These are phyloP conservation scores for Neoboletus subvelutipes DNA, from an alignment of 768 basidiomycete genomes.

Conservation along the genomic window DNA sequence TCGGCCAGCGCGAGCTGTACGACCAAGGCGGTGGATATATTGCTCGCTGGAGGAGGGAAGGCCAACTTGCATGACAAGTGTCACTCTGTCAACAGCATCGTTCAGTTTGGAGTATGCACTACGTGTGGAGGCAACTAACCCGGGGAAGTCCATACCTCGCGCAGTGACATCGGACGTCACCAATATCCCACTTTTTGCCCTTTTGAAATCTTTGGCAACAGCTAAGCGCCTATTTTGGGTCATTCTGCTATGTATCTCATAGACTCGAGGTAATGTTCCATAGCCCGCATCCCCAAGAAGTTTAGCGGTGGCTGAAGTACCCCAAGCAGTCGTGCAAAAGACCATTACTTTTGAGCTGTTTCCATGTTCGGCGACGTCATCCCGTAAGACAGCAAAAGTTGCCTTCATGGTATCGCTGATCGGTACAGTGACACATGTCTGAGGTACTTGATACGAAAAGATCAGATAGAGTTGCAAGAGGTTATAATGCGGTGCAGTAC, in stretches of 20 bases:
- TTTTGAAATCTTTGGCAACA: constrained; percentile 50
- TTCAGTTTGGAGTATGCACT: constrained; percentile 7
- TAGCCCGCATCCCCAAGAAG: constrained; percentile 34
- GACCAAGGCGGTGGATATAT: constrained; percentile 77
- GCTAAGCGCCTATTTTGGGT: constrained; percentile 47
- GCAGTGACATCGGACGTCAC: constrained; percentile 60
- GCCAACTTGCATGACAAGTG: constrained; percentile 59
- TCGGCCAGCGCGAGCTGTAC: constrained; percentile 73
- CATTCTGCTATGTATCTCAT: constrained; percentile 59
- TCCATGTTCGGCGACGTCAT: constrained; percentile 33
- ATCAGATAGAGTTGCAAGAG: background rate
- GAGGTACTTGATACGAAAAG: constrained; percentile 39
- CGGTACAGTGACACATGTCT: constrained; percentile 44
- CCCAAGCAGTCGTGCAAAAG: constrained; percentile 69
- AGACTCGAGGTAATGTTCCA: constrained; percentile 37
- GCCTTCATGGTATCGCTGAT: constrained; percentile 43
- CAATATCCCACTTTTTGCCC: constrained; percentile 43
- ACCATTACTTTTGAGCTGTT: constrained; percentile 47
- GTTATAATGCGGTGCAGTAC: constrained; percentile 26
- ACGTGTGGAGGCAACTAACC: constrained; percentile 30
- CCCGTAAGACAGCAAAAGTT: constrained; percentile 38
- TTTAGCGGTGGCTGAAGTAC: constrained; percentile 43
- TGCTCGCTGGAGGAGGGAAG: constrained; percentile 71
- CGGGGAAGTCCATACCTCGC: constrained; percentile 68
- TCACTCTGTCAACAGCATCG: constrained; percentile 40